These are phyloP conservation scores for Gossypium stocksii DNA, from an alignment of 345 rosid species.

Conservation along the genomic window DNA sequence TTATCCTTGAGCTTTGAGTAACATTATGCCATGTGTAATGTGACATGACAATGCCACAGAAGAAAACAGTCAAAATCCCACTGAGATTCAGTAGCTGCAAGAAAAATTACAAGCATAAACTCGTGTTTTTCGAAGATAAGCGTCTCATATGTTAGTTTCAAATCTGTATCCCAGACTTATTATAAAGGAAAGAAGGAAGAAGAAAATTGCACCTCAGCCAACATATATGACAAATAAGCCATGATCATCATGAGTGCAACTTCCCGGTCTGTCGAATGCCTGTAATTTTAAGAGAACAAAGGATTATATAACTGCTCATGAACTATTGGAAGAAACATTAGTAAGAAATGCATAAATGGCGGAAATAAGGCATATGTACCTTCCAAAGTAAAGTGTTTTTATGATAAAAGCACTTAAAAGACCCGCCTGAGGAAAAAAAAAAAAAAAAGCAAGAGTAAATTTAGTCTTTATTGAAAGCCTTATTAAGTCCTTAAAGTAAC, in stretches of 20 bases:
- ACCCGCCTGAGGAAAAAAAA: constrained; percentile 40
- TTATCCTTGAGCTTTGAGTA: constrained; percentile 61
- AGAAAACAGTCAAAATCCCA: constrained; percentile 66
- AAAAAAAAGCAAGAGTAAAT: constrained; percentile 14
- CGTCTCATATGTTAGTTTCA: background rate
- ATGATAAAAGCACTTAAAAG: constrained; percentile 65
- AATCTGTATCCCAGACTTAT: background rate
- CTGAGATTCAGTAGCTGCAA: constrained; percentile 61
- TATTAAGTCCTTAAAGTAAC: background rate
- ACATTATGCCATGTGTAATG: constrained; percentile 78
- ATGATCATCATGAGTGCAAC: constrained; percentile 61
- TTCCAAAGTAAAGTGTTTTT: constrained; percentile 60
- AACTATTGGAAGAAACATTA: background rate
- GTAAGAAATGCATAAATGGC: background rate
- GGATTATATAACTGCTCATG: background rate
- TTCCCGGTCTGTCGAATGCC: constrained; percentile 73
- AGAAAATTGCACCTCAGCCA: constrained; percentile 55
- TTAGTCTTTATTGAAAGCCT: constrained; percentile 8
- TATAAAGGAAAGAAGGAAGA: background rate
- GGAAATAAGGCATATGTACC: constrained; percentile 26
- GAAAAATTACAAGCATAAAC: background rate
- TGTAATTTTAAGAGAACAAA: constrained; percentile 21
- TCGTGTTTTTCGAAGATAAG: background rate
- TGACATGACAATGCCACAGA: constrained; percentile 66
- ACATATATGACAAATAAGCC: constrained; percentile 64